Percentiles rank a stretch among this genome's conserved stretches.
These are phyloP conservation scores for Kodamaea kakaduensis DNA, from an alignment of 805 yeast genomes.

Conservation along the genomic window DNA sequence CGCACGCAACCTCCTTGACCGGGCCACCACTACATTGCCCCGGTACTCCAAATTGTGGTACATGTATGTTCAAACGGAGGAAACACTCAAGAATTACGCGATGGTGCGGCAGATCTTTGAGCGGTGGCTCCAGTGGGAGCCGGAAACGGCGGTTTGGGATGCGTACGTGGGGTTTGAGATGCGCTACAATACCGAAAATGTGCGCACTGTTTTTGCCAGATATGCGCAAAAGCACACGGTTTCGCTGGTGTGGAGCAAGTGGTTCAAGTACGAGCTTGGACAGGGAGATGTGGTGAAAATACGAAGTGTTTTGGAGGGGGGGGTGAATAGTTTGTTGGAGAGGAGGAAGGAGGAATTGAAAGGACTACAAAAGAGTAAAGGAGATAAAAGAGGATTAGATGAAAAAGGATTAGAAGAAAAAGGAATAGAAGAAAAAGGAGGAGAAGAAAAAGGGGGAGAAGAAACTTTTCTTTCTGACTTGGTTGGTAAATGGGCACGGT, in stretches of 20 bases:
- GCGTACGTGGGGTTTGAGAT: constrained; percentile 70
- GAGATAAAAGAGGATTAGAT: too few species aligned
- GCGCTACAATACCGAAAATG: constrained; percentile 54
- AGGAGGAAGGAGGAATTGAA: constrained; percentile 13
- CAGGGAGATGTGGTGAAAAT: constrained; percentile 41
- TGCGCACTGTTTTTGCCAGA: constrained; percentile 53
- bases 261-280: constrained; percentile 66
- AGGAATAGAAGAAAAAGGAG: too few species aligned
- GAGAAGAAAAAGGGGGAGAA: constrained; percentile 16
- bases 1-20: constrained; percentile 78
- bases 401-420: too few species aligned
- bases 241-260: constrained; percentile 62
- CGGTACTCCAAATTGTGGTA: constrained; percentile 84
- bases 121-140: constrained; percentile 80
- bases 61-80: constrained; percentile 77
- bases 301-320: constrained; percentile 63
- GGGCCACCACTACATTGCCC: constrained; percentile 74
- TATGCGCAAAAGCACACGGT: constrained; percentile 45
- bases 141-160: constrained; percentile 64
- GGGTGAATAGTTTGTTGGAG: constrained; percentile 54
- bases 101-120: constrained; percentile 66
- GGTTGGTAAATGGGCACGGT: constrained; percentile 57
- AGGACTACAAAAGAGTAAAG: too few species aligned
- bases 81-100: constrained; percentile 58
- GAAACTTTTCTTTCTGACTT: constrained; percentile 26